Percentiles rank a stretch among this genome's conserved stretches.
Evolutionary conservation across 1,139 yeast species (phyloP).

Genomic region (Pichia inconspicua): DNA sequence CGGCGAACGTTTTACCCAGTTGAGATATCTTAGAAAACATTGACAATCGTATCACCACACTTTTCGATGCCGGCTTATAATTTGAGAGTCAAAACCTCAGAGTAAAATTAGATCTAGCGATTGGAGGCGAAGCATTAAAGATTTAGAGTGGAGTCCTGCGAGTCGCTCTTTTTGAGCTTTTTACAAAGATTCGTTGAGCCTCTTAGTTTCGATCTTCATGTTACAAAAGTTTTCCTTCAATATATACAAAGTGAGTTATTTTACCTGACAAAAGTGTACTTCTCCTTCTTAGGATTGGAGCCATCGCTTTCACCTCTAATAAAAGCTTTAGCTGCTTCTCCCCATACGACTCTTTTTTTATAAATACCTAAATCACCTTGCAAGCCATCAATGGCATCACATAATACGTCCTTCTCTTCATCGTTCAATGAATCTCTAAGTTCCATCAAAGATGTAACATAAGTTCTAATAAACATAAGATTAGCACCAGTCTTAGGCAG

Average conservation of each 20-base stretch:
- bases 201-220: neutral
- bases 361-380: slow-evolving; percentile 21
- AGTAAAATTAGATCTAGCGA: neutral
- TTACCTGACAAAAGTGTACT: slow-evolving; percentile 14
- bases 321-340: slow-evolving; percentile 24
- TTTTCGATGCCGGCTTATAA: neutral
- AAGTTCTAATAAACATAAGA: slow-evolving; percentile 57
- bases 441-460: slow-evolving; percentile 50
- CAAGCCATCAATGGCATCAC: slow-evolving; percentile 36
- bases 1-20: slow-evolving; percentile 58
- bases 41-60: neutral
- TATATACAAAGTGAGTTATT: neutral
- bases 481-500: slow-evolving; percentile 48
- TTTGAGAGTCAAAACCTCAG: too few relatives aligned
- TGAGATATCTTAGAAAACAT: slow-evolving; percentile 61
- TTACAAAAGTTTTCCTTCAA: neutral
- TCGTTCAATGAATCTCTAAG: slow-evolving; percentile 37
- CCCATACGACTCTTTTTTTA: slow-evolving; percentile 25
- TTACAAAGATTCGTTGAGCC: neutral
- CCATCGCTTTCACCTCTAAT: slow-evolving; percentile 24
- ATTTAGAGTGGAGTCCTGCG: too few relatives aligned
- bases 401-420: slow-evolving; percentile 39
- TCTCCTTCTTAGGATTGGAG: slow-evolving; percentile 17
- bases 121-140: neutral
- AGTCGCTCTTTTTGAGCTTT: too few relatives aligned